Evolutionary conservation across 2,329 filamentous ascomycete genomes (phyloP).

Genomic region (Fusarium paranaense): DNA sequence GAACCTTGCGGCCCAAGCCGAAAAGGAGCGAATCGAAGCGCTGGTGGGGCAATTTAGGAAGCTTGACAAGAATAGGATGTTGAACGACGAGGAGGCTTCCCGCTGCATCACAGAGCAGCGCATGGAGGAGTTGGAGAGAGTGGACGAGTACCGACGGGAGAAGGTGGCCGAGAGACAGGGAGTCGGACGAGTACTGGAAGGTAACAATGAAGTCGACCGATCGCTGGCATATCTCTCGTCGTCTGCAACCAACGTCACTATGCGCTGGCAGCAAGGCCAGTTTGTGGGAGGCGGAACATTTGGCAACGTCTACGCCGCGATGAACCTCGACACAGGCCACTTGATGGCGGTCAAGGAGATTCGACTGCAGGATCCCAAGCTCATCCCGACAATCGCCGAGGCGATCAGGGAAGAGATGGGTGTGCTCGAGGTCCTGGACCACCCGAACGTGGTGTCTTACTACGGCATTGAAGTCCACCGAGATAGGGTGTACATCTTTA

Average conservation of each 20-base stretch:
- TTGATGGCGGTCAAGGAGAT: conserved; percentile 99
- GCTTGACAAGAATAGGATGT: conserved; percentile 78
- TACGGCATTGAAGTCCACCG: conserved; percentile 98
- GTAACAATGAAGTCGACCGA: conserved; percentile 94
- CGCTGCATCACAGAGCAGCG: conserved; percentile 81
- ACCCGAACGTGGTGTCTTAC: conserved; percentile 97
- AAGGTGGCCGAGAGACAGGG: conserved; percentile 88
- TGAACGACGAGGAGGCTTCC: conserved; percentile 88
- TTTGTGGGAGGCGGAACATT: conserved; percentile 98
- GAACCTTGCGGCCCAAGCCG: conserved; percentile 91
- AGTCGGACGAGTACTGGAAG: conserved; percentile 90
- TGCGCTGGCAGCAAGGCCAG: conserved; percentile 99
- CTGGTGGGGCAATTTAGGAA: conserved; percentile 80
- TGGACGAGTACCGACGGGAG: conserved; percentile 83
- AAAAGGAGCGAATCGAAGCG: conserved; percentile 88
- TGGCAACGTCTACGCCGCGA: conserved; percentile 95
- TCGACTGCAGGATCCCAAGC: conserved; percentile 92
- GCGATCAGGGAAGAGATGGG: conserved; percentile 98
- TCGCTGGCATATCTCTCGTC: conserved; percentile 94
- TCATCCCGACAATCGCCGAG: conserved; percentile 92
- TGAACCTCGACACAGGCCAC: conserved; percentile 95
- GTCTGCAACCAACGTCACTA: conserved; percentile 92
- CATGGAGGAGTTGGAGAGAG: conserved; percentile 75
- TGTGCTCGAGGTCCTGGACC: conserved; percentile 93
- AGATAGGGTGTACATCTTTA: conserved; percentile 99